Percentiles rank a stretch among this genome's conserved stretches.
Evolutionary conservation across 176 grass and related monocot species (phyloP).

Genomic region (Oryza officinalis): DNA sequence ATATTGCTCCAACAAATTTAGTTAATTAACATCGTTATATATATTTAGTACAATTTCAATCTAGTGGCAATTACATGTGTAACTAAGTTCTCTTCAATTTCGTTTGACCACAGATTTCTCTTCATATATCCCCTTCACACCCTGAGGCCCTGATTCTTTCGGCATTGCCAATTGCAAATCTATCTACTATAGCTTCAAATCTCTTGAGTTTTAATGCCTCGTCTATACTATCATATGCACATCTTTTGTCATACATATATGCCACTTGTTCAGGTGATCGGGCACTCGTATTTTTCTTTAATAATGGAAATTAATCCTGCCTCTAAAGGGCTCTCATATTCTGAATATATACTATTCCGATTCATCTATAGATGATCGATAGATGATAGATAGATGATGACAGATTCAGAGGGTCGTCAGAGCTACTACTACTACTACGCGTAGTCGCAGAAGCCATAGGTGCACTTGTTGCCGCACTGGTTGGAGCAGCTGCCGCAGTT

Average conservation of each 20-base stretch:
- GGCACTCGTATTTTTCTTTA: background rate
- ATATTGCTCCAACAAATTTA: too few relatives aligned
- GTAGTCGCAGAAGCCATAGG: conserved; percentile 26
- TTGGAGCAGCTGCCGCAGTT: conserved; percentile 39
- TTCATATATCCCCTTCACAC: background rate
- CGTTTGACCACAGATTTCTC: background rate
- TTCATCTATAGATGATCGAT: too few relatives aligned
- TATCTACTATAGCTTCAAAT: background rate
- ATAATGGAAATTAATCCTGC: too few relatives aligned
- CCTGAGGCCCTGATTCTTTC: background rate
- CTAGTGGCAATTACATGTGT: background rate
- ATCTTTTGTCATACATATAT: background rate
- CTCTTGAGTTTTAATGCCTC: background rate
- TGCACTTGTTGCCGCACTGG: conserved; percentile 24
- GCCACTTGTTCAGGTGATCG: background rate
- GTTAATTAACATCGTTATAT: too few relatives aligned
- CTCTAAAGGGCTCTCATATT: too few relatives aligned
- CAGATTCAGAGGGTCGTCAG: background rate
- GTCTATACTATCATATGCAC: background rate
- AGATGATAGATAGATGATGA: too few relatives aligned
- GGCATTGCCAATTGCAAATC: background rate
- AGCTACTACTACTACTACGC: background rate
- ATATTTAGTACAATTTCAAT: background rate
- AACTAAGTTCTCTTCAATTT: background rate
- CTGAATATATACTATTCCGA: too few relatives aligned